Evolutionary conservation across 2,329 filamentous ascomycete genomes (phyloP).

Genomic region (Pseudogymnoascus sp.): DNA sequence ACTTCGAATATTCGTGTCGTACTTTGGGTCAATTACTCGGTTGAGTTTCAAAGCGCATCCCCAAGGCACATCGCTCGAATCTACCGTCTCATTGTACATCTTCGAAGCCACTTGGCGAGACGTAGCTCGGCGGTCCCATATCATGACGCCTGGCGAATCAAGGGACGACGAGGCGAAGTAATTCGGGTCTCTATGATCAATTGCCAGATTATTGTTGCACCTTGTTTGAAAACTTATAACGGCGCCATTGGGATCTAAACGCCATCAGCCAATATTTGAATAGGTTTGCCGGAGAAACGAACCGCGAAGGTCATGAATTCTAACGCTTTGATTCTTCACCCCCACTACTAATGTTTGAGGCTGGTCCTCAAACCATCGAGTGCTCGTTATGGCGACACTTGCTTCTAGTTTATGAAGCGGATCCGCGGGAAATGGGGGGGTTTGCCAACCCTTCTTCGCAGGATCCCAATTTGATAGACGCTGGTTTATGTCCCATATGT

Average conservation of each 20-base stretch:
- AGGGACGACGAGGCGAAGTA: constrained; percentile 77
- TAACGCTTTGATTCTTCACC: constrained; percentile 66
- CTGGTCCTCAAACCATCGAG: constrained; percentile 73
- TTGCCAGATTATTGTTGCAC: constrained; percentile 64
- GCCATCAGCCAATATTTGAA: constrained; percentile 18
- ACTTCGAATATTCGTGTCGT: constrained; percentile 54
- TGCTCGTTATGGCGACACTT: constrained; percentile 70
- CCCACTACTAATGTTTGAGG: constrained; percentile 69
- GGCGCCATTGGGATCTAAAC: constrained; percentile 41
- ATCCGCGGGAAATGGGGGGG: constrained; percentile 30
- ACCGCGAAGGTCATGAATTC: constrained; percentile 75
- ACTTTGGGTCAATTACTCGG: constrained; percentile 45
- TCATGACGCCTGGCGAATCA: constrained; percentile 64
- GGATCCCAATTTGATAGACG: constrained; percentile 45
- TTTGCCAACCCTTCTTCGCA: constrained; percentile 38
- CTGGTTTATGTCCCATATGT: constrained; percentile 70
- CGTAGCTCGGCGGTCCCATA: constrained; percentile 69
- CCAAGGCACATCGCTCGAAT: constrained; percentile 56
- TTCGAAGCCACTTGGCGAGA: constrained; percentile 45
- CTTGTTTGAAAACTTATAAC: constrained; percentile 57
- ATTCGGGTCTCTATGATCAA: constrained; percentile 73
- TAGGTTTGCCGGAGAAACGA: constrained; percentile 18
- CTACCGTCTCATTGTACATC: constrained; percentile 49
- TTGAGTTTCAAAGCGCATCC: constrained; percentile 53
- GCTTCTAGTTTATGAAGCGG: constrained; percentile 53